These are phyloP conservation scores for Phlyctochytrium planicorne DNA, from an alignment of 192 early-diverging fungal species.

Conservation along the genomic window DNA sequence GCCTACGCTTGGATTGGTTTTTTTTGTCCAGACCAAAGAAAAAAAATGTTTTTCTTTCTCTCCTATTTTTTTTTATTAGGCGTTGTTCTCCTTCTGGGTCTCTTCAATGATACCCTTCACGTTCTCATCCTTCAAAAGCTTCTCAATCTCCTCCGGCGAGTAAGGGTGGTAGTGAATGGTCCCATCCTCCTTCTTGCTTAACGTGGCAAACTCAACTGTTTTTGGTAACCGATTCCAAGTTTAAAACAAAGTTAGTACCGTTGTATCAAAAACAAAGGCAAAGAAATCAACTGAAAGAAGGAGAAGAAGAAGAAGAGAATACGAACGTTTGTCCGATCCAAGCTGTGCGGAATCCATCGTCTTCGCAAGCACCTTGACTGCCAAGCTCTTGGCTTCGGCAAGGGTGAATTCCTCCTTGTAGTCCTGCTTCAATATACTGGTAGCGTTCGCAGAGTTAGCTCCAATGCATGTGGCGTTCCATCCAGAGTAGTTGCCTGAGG, in stretches of 20 bases:
- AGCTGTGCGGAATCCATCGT: slow-evolving; percentile 94
- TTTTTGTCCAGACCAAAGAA: no score
- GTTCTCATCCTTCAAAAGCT: slow-evolving; percentile 75
- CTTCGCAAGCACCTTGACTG: slow-evolving; percentile 93
- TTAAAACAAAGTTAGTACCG: not conserved
- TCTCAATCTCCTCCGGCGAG: slow-evolving; percentile 77
- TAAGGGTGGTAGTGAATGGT: slow-evolving; percentile 67
- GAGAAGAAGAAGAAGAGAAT: not conserved
- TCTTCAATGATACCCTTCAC: slow-evolving; percentile 30
- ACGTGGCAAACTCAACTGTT: slow-evolving; percentile 90
- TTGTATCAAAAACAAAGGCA: slow-evolving; percentile 12
- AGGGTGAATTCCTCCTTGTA: slow-evolving; percentile 88
- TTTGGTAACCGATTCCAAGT: slow-evolving; percentile 15
- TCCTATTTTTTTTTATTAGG: slow-evolving; percentile 1
- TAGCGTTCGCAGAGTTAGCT: slow-evolving; percentile 87
- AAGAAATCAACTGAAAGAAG: slow-evolving; percentile 12
- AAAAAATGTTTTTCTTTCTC: slow-evolving; percentile 1
- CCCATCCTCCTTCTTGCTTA: slow-evolving; percentile 58
- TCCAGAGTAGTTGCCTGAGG: slow-evolving; percentile 97
- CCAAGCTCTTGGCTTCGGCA: slow-evolving; percentile 86
- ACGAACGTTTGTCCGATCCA: slow-evolving; percentile 86
- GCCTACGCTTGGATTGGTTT: no score
- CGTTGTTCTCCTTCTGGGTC: slow-evolving; percentile 29
- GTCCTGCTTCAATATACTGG: slow-evolving; percentile 93
- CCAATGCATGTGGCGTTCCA: slow-evolving; percentile 99